These are phyloP conservation scores for Phyllostachys edulis DNA, from an alignment of 176 grass and related monocot genomes.

Conservation along the genomic window DNA sequence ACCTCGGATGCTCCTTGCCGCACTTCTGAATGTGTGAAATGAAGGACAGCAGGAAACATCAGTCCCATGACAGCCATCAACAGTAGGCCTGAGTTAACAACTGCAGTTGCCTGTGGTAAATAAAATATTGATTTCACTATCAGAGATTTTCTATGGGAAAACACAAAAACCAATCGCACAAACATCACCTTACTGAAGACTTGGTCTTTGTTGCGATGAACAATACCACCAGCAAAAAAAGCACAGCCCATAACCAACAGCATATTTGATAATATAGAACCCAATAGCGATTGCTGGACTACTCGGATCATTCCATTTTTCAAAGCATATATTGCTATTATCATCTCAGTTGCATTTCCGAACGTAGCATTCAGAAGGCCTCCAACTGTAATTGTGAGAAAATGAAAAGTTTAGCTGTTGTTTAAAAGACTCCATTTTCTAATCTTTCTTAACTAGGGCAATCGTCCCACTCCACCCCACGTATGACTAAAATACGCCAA, in stretches of 20 bases:
- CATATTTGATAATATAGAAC: slow-evolving; percentile 94
- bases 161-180: slow-evolving; percentile 1
- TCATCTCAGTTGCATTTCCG: slow-evolving; percentile 91
- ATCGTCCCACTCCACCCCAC: no score
- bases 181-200: slow-evolving; percentile 70
- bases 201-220: slow-evolving; percentile 66
- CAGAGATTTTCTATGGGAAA: slow-evolving; percentile 11
- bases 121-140: slow-evolving; percentile 8
- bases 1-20: slow-evolving; percentile 51
- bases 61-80: slow-evolving; percentile 84
- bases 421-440: neutral
- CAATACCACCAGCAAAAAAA: slow-evolving; percentile 73
- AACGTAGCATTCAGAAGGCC: slow-evolving; percentile 91
- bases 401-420: neutral
- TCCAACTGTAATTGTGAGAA: slow-evolving; percentile 58
- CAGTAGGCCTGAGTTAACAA: slow-evolving; percentile 70
- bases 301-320: slow-evolving; percentile 78
- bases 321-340: slow-evolving; percentile 81
- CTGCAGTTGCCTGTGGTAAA: slow-evolving; percentile 52
- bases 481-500: no score
- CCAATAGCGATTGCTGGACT: slow-evolving; percentile 76
- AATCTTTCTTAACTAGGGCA: neutral
- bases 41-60: slow-evolving; percentile 77
- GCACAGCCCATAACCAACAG: slow-evolving; percentile 73
- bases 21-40: slow-evolving; percentile 69